Percentiles rank a stretch among this genome's conserved stretches.
These are phyloP conservation scores for Boletellus emodensis DNA, from an alignment of 768 basidiomycete species.

Conservation along the genomic window DNA sequence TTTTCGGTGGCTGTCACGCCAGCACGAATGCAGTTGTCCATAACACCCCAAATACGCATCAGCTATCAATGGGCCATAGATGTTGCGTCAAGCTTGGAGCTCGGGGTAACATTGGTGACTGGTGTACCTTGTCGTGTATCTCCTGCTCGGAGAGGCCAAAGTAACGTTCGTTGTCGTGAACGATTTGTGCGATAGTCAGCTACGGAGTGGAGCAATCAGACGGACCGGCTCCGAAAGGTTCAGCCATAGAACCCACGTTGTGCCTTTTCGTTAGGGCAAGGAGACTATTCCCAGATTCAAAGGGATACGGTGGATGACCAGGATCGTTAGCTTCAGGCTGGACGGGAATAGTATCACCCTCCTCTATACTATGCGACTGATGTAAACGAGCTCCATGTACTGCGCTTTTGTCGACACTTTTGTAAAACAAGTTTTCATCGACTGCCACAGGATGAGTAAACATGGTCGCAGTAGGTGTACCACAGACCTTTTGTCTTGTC, in stretches of 20 bases:
- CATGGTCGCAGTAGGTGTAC: neutral
- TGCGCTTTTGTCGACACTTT: constrained; percentile 75
- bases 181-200: constrained; percentile 93
- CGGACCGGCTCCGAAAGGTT: neutral
- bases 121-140: constrained; percentile 62
- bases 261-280: constrained; percentile 73
- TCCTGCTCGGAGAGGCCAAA: constrained; percentile 76
- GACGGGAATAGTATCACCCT: constrained; percentile 12
- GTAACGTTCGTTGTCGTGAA: constrained; percentile 85
- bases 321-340: constrained; percentile 25
- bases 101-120: neutral
- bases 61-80: constrained; percentile 32
- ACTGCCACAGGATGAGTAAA: constrained; percentile 37
- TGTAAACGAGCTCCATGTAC: constrained; percentile 80
- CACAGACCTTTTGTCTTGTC: constrained; percentile 79
- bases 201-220: constrained; percentile 29
- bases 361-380: constrained; percentile 49
- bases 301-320: constrained; percentile 77
- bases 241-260: constrained; percentile 54
- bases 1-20: constrained; percentile 79
- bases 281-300: constrained; percentile 71
- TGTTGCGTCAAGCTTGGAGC: neutral
- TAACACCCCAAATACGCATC: constrained; percentile 82
- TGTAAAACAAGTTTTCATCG: constrained; percentile 94
- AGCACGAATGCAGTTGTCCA: constrained; percentile 86